Conservation (phyloP, 352 stramenopile genomes). For the Phytophthora palmivora region DNA sequence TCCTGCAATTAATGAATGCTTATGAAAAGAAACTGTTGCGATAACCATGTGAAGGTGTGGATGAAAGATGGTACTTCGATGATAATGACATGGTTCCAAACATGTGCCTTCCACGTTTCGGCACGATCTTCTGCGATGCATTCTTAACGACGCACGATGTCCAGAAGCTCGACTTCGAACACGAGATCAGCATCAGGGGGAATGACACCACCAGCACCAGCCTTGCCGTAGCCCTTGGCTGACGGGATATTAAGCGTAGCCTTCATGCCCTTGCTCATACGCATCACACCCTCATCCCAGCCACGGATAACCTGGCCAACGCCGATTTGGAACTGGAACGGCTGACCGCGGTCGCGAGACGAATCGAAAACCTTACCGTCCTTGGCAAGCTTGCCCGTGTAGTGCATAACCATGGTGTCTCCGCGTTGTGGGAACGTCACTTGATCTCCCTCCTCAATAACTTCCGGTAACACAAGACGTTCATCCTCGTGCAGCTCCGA, state of each 20-base stretch:
- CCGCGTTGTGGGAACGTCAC: constrained; percentile 68
- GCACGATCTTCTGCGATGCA: too few relatives aligned
- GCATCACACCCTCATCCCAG: constrained; percentile 95
- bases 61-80: neutral
- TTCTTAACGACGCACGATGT: constrained; percentile 60
- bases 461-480: constrained; percentile 75
- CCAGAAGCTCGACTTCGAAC: constrained; percentile 94
- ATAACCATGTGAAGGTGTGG: too few relatives aligned
- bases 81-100: constrained; percentile 20
- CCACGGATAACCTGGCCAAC: constrained; percentile 93
- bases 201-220: constrained; percentile 87
- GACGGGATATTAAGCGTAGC: constrained; percentile 91
- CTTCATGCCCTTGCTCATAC: constrained; percentile 96
- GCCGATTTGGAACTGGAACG: constrained; percentile 85
- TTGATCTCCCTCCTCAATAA: constrained; percentile 70
- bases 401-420: constrained; percentile 87
- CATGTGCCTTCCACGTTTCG: neutral
- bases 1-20: constrained; percentile 14
- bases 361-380: constrained; percentile 83
- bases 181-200: constrained; percentile 93
- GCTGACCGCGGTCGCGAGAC: constrained; percentile 70
- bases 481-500: constrained; percentile 56
- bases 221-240: constrained; percentile 93
- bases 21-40: too few relatives aligned
- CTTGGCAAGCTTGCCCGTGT: constrained; percentile 74